These are phyloP conservation scores for Sclerotinia nivalis DNA, from an alignment of 2,329 filamentous ascomycete genomes.

Conservation along the genomic window DNA sequence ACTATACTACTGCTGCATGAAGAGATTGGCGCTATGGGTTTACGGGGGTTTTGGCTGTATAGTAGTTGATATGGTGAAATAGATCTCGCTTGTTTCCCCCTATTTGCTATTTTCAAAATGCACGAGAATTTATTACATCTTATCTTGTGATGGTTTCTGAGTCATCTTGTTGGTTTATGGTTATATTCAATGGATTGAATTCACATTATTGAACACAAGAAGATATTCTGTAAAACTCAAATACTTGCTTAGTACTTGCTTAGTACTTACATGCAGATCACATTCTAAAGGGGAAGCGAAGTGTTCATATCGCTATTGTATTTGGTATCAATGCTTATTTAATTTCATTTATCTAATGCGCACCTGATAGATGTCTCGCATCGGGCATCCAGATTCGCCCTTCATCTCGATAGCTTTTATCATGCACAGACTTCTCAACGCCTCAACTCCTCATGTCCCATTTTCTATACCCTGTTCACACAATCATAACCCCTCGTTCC, in stretches of 20 bases:
- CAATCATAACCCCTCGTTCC: background rate
- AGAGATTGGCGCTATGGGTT: background rate
- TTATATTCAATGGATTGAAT: background rate
- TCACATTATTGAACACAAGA: background rate
- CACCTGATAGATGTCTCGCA: background rate
- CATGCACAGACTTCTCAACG: background rate
- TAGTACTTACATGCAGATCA: background rate
- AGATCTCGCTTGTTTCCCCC: background rate
- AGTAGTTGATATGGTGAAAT: background rate
- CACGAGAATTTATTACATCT: background rate
- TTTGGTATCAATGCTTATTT: conserved; percentile 9
- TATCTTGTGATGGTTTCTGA: background rate
- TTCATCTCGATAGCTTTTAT: background rate
- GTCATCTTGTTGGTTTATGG: no score
- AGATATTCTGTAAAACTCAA: background rate
- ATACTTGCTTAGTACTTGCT: background rate
- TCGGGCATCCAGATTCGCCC: background rate
- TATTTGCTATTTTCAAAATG: background rate
- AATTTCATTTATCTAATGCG: background rate
- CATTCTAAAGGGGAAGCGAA: background rate
- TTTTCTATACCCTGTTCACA: background rate
- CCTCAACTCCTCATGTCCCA: background rate
- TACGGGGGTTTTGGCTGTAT: background rate
- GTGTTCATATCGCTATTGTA: background rate
- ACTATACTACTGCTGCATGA: background rate